Conservation (phyloP, 345 rosid genomes). For the Brassica juncea region DNA sequence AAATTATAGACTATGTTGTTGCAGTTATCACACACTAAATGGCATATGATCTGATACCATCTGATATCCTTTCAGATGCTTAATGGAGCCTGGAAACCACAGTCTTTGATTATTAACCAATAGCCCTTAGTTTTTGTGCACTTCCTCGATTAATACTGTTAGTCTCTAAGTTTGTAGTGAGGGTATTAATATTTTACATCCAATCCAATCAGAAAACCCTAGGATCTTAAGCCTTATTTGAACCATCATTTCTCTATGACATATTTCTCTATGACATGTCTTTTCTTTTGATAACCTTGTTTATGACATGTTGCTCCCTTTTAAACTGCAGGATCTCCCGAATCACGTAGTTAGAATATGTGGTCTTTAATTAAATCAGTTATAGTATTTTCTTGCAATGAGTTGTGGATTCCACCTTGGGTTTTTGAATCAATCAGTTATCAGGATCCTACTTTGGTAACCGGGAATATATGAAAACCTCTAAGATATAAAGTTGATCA, state of each 20-base stretch:
- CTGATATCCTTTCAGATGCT: constrained; percentile 6
- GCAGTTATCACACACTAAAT: background rate
- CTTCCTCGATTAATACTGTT: constrained; percentile 2
- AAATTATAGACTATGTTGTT: background rate
- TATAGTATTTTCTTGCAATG: background rate
- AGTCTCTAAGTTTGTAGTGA: background rate
- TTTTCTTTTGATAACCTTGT: constrained; percentile 34
- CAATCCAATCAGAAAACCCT: constrained; percentile 27
- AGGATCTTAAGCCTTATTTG: constrained; percentile 25
- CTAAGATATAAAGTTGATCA: too few species aligned
- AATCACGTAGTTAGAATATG: constrained; percentile 16
- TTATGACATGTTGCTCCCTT: constrained; percentile 28
- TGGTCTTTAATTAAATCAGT: constrained; percentile 5
- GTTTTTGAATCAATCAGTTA: background rate
- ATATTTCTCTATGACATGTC: constrained; percentile 20
- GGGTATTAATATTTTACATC: background rate
- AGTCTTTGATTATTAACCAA: constrained; percentile 24
- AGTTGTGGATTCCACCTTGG: constrained; percentile 1
- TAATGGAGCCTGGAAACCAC: constrained; percentile 17
- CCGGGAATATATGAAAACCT: background rate
- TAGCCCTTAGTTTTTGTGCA: constrained; percentile 12
- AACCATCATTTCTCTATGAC: constrained; percentile 22
- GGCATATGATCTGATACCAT: background rate
- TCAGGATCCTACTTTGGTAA: constrained; percentile 10
- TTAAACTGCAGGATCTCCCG: constrained; percentile 16